Base-by-base conservation (phyloP, 2,329 filamentous ascomycete species). In the Amauroascus niger region DNA sequence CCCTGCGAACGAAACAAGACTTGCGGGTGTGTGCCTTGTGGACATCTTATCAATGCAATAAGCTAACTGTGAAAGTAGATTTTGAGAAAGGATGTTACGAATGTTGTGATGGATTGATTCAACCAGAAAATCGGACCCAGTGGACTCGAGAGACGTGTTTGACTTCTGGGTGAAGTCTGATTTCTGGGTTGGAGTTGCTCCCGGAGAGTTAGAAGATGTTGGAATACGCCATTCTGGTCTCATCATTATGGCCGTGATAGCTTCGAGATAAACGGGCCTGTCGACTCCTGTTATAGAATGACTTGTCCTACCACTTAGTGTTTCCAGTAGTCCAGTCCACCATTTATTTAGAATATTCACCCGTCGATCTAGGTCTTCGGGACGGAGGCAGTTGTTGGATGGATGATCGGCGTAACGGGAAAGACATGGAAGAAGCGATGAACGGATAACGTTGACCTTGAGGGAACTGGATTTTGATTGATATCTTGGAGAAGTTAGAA, bases 41-140 rank as follows among this genome's bases (percentile, higher is more conserved):
- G 87, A 89, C 82, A 95, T 86, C 65, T 88, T 91, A 52, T 93
- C 87, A 6, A 95, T 84, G n/a, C 89, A 86, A 59, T 93, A 86
- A 1, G 80, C 77, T 81, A 95, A 86, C 64, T 95, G 90, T 37
- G 84, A 82, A 40, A 88, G 77, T 30, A 96, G 72, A 60, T 93
- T 95, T 59, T 87, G 79, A 32, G 86, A 79, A 66, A 94, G 95
- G 69, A 89, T 90, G 63, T 88, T 91, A 55, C 87, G 82, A 22
- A 95, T 83, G 63, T 94, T 95, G 69, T 95, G 88, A 64, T 89
- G 83, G 9, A 90, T 86, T 3, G 88, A 93, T 64, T 84, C 76
- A 51, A 84, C 76, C 53, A 88, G 72, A 44, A 88, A 89, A 55
- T 85, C 83, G 11, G 81, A 79, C 1, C 80, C 76, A 7, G 71